A percentile compares a stretch with the other conserved stretches of the same genome.
Evolutionary conservation across 345 rosid species (phyloP).

Genomic region (Cardiospermum halicacabum): DNA sequence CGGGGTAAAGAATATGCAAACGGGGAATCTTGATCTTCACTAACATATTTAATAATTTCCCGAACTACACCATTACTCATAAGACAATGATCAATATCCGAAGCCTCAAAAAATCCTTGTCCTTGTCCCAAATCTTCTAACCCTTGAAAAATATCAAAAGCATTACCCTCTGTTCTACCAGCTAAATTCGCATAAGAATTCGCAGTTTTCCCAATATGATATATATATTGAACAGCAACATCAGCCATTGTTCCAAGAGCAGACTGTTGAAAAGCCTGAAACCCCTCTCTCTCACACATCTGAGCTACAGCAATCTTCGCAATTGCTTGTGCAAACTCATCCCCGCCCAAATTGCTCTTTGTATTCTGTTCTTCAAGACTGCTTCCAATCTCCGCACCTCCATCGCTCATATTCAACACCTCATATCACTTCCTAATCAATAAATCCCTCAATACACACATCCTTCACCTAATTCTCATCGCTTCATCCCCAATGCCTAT

Average conservation of each 20-base stretch:
- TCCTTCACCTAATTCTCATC: conserved; percentile 23
- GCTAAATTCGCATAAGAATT: conserved; percentile 52
- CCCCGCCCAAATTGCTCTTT: conserved; percentile 38
- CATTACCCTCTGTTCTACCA: conserved; percentile 59
- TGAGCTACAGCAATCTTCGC: conserved; percentile 70
- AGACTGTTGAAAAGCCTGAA: conserved; percentile 67
- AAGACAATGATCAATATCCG: conserved; percentile 55
- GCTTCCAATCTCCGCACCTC: conserved; percentile 60
- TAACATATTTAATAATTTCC: conserved; percentile 58
- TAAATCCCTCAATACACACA: conserved; percentile 18
- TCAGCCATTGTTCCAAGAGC: conserved; percentile 66
- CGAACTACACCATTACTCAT: conserved; percentile 50
- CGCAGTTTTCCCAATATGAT: conserved; percentile 52
- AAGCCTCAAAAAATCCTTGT: conserved; percentile 59
- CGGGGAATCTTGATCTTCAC: conserved; percentile 45
- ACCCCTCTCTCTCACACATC: conserved; percentile 67
- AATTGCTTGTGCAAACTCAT: conserved; percentile 46
- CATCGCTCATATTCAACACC: conserved; percentile 85
- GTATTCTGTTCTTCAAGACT: conserved; percentile 25
- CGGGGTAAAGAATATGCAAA: conserved; percentile 61
- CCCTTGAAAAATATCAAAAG: conserved; percentile 63
- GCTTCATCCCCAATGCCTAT: neutral
- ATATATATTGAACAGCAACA: conserved; percentile 47
- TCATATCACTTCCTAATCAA: conserved; percentile 45
- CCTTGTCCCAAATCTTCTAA: conserved; percentile 60